A percentile compares a stretch with the other conserved stretches of the same genome.
Evolutionary conservation across 352 stramenopile species (phyloP).

Genomic region (Pythium pectinolyticum): DNA sequence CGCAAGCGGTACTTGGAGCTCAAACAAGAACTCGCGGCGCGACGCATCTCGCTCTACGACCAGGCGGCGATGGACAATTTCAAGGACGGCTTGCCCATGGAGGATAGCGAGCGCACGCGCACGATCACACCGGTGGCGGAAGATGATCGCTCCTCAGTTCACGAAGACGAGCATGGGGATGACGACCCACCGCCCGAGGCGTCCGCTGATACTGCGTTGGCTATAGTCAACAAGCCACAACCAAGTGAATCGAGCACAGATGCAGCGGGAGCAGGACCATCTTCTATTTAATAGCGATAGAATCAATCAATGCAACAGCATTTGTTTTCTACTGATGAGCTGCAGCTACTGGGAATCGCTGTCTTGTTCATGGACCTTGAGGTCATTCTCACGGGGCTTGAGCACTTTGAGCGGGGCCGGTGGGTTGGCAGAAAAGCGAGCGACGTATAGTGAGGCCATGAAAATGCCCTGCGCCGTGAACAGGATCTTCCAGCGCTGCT

Average conservation of each 20-base stretch:
- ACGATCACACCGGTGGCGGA: not conserved
- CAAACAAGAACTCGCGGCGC: slow-evolving; percentile 17
- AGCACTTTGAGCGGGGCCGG: slow-evolving; percentile 26
- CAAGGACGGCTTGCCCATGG: not conserved
- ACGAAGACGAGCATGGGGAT: too few relatives aligned
- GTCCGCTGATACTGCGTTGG: not conserved
- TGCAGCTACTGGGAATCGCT: not conserved
- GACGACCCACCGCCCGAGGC: not conserved
- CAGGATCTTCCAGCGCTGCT: slow-evolving; percentile 77
- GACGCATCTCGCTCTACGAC: slow-evolving; percentile 22
- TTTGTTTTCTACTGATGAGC: not conserved
- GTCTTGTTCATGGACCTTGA: slow-evolving; percentile 30
- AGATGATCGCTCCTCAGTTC: too few relatives aligned
- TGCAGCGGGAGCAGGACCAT: not conserved
- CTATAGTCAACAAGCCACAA: not conserved
- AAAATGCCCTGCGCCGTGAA: slow-evolving; percentile 72
- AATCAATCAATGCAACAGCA: not conserved
- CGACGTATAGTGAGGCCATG: slow-evolving; percentile 61
- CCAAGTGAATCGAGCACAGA: not conserved
- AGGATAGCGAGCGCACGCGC: not conserved
- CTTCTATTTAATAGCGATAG: slow-evolving; percentile 13
- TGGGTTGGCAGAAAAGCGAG: slow-evolving; percentile 44
- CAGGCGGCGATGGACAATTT: slow-evolving; percentile 15
- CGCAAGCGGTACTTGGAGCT: slow-evolving; percentile 29
- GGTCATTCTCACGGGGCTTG: slow-evolving; percentile 23